phyloP scores from a whole-genome alignment of 129 eudicot genomes.

The Artemisia tridentata region DNA sequence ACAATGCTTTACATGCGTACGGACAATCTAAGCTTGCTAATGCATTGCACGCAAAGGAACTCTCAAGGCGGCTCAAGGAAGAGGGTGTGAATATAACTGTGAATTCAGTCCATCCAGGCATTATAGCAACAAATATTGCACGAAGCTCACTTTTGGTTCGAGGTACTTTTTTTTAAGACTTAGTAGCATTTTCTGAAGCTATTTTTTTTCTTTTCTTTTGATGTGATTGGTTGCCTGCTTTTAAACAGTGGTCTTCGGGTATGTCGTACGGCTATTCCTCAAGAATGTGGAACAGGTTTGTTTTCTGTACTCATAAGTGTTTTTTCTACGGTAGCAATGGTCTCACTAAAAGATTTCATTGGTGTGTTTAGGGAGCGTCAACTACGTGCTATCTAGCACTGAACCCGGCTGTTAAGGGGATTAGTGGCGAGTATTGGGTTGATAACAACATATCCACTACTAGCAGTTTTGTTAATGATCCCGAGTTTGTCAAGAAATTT shows the following conservation, averaged over 20 bases:
- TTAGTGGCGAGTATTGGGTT: constrained; percentile 66
- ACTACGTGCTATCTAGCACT: constrained; percentile 77
- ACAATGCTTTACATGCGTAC: constrained; percentile 49
- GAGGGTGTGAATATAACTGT: constrained; percentile 63
- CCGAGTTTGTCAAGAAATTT: constrained; percentile 57
- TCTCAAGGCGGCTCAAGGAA: constrained; percentile 66
- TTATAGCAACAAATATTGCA: constrained; percentile 53
- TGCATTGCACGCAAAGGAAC: constrained; percentile 84
- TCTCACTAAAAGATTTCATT: constrained; percentile 1
- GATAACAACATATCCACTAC: constrained; percentile 51
- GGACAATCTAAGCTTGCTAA: constrained; percentile 96
- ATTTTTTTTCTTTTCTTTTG: not conserved
- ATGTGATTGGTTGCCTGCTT: not conserved
- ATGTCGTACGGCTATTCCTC: constrained; percentile 27
- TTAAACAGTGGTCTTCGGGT: constrained; percentile 28
- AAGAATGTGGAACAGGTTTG: constrained; percentile 37
- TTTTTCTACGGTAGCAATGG: not conserved
- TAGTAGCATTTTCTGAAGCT: not conserved
- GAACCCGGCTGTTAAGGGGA: constrained; percentile 46
- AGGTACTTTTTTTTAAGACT: constrained; percentile 18
- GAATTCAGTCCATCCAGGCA: constrained; percentile 71
- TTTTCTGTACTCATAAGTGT: not conserved
- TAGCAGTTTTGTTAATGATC: constrained; percentile 49
- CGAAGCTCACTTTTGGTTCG: constrained; percentile 39
- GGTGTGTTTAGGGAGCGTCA: constrained; percentile 60